These are phyloP conservation scores for Penicillium griseofulvum DNA, from an alignment of 2,329 filamentous ascomycete species.

Conservation along the genomic window DNA sequence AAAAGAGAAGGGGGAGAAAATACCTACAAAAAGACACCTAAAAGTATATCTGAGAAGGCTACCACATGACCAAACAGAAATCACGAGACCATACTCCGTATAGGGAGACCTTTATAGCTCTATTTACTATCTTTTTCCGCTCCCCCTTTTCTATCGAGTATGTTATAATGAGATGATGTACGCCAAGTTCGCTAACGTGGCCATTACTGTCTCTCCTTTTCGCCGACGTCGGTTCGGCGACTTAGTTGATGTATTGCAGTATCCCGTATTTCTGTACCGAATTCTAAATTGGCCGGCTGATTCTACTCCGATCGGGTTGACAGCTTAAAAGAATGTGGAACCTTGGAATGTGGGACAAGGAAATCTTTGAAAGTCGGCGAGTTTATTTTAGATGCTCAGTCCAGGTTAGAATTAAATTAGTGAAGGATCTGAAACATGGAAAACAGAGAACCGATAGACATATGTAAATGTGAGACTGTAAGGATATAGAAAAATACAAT, in stretches of 20 bases:
- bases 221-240: neutral
- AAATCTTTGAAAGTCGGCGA: neutral
- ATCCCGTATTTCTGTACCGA: neutral
- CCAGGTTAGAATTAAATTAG: neutral
- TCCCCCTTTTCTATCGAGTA: neutral
- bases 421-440: neutral
- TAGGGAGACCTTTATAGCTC: neutral
- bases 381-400: neutral
- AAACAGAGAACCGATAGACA: neutral
- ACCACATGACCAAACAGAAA: neutral
- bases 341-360: no score
- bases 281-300: neutral
- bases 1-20: no score
- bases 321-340: neutral
- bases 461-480: neutral
- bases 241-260: neutral
- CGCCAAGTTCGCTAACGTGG: neutral
- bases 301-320: constrained; percentile 1
- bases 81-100: no score
- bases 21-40: no score
- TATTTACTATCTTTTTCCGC: neutral
- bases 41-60: no score
- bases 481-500: neutral
- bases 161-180: neutral
- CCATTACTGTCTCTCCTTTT: no score